Percentiles rank a stretch among this genome's conserved stretches.
These are phyloP conservation scores for Venturiaceae sp. DNA, from an alignment of 2,329 filamentous ascomycete species.

Conservation along the genomic window DNA sequence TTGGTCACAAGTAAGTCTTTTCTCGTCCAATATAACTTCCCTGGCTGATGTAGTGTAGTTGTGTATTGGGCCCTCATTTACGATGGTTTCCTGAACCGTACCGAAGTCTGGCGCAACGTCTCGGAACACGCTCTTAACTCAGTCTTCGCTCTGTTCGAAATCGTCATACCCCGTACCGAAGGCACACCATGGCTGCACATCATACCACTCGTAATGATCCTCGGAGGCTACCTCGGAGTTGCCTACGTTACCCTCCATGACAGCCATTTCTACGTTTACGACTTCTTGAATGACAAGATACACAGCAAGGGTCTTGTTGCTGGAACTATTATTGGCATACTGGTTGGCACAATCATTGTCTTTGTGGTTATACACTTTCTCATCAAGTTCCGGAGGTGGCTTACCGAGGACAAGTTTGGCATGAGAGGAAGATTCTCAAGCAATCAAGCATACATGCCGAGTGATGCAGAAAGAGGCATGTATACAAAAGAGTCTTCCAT, in stretches of 20 bases:
- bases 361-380: slow-evolving; percentile 32
- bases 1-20: slow-evolving; percentile 32
- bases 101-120: slow-evolving; percentile 47
- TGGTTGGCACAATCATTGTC: slow-evolving; percentile 27
- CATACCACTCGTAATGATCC: slow-evolving; percentile 57
- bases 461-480: background rate
- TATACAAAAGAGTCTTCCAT: background rate
- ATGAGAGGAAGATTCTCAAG: slow-evolving; percentile 26
- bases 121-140: slow-evolving; percentile 69
- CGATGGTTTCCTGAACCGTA: slow-evolving; percentile 22
- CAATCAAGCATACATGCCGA: background rate
- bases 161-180: slow-evolving; percentile 56
- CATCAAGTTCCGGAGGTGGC: slow-evolving; percentile 26
- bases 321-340: slow-evolving; percentile 49
- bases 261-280: slow-evolving; percentile 66
- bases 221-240: slow-evolving; percentile 61
- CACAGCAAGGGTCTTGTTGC: slow-evolving; percentile 47
- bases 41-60: slow-evolving; percentile 15
- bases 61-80: slow-evolving; percentile 33
- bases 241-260: slow-evolving; percentile 64
- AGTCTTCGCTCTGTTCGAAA: slow-evolving; percentile 65
- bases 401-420: slow-evolving; percentile 35
- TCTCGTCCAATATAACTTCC: background rate
- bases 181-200: slow-evolving; percentile 56
- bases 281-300: slow-evolving; percentile 55